These are phyloP conservation scores for Mycosphaerelloides madeirae DNA, from an alignment of 2,329 filamentous ascomycete genomes.

Conservation along the genomic window DNA sequence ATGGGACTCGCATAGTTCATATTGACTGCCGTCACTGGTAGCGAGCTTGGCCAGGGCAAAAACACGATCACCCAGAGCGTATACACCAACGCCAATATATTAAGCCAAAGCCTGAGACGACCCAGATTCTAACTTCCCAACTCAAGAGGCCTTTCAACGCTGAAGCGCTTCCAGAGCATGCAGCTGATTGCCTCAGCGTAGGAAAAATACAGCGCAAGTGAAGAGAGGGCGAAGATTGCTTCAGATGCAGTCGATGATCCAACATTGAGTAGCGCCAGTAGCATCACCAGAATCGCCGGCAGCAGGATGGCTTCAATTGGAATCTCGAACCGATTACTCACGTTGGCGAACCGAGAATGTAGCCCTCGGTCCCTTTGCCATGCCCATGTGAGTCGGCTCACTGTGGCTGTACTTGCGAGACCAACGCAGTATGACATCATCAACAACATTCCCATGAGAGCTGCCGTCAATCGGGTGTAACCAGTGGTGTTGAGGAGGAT, in stretches of 20 bases:
- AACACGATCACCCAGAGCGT: constrained; percentile 46
- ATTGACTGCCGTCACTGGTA: constrained; percentile 33
- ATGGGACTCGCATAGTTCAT: constrained; percentile 41
- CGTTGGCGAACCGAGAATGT: too few relatives aligned
- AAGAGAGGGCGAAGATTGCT: constrained; percentile 39
- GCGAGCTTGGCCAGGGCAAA: constrained; percentile 43
- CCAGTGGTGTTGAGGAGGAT: constrained; percentile 3
- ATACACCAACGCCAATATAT: constrained; percentile 36
- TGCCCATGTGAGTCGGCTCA: too few relatives aligned
- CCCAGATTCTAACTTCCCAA: constrained; percentile 38
- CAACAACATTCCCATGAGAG: constrained; percentile 1
- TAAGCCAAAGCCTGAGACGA: constrained; percentile 35
- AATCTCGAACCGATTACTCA: too few relatives aligned
- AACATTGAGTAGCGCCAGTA: too few relatives aligned
- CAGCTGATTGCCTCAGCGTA: constrained; percentile 36
- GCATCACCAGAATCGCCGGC: too few relatives aligned
- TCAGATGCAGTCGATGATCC: too few relatives aligned
- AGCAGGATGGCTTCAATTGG: too few relatives aligned
- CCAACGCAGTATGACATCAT: constrained; percentile 1
- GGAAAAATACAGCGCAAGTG: constrained; percentile 36
- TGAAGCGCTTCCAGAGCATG: constrained; percentile 34
- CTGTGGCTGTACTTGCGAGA: too few relatives aligned
- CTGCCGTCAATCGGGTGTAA: background rate
- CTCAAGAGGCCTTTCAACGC: constrained; percentile 30
- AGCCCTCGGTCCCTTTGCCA: too few relatives aligned